These are phyloP conservation scores for Lumnitzera racemosa DNA, from an alignment of 345 rosid species.

Conservation along the genomic window DNA sequence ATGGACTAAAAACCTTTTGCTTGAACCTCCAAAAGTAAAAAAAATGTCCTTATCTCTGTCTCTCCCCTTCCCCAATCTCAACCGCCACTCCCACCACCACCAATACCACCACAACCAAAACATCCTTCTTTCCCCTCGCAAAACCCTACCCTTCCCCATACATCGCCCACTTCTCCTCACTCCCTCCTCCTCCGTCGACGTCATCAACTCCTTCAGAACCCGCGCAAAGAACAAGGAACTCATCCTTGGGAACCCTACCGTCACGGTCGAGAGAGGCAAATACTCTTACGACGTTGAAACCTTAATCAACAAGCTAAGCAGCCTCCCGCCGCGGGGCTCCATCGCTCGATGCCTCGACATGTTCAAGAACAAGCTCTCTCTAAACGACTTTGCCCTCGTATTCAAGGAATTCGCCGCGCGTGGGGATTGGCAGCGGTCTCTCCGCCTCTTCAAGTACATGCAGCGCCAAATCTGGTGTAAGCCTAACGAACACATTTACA, in stretches of 20 bases:
- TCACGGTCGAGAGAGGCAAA: conserved; percentile 77
- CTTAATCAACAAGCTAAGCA: conserved; percentile 93
- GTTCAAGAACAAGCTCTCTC: conserved; percentile 86
- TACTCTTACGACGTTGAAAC: conserved; percentile 93
- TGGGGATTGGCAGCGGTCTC: conserved; percentile 94
- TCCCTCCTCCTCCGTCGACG: conserved; percentile 17
- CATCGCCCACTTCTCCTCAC: conserved; percentile 16
- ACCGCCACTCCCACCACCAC: conserved; percentile 16
- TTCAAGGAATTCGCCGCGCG: conserved; percentile 93
- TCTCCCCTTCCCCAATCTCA: conserved; percentile 25
- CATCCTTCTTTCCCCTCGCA: conserved; percentile 21
- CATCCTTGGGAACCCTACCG: conserved; percentile 71
- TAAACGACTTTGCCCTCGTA: conserved; percentile 79
- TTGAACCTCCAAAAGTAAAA: conserved; percentile 4
- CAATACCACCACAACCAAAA: conserved; percentile 6
- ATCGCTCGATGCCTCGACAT: conserved; percentile 78
- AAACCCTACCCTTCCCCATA: conserved; percentile 2
- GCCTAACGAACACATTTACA: conserved; percentile 91
- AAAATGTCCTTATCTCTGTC: conserved; percentile 29
- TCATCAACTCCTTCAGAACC: conserved; percentile 18
- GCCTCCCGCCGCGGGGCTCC: conserved; percentile 97
- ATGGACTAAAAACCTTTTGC: conserved; percentile 18
- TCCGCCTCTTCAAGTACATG: conserved; percentile 90
- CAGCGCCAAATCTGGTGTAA: conserved; percentile 98
- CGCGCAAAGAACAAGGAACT: conserved; percentile 54